These are phyloP conservation scores for Fusarium coicis DNA, from an alignment of 2,329 filamentous ascomycete species.

Conservation along the genomic window DNA sequence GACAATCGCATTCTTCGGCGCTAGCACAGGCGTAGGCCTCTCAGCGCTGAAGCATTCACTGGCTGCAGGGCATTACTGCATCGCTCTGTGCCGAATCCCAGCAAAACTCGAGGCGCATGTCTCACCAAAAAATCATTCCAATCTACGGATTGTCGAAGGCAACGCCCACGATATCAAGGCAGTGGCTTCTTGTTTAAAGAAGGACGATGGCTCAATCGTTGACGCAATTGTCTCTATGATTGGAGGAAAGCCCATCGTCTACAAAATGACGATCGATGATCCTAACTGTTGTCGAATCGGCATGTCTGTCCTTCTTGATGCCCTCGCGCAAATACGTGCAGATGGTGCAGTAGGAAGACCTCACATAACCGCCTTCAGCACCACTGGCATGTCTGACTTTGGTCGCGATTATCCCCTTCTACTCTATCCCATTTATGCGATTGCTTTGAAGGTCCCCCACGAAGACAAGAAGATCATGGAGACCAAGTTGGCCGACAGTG, in stretches of 20 bases:
- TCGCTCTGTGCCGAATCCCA: slow-evolving; percentile 62
- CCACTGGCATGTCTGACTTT: slow-evolving; percentile 53
- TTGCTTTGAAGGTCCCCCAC: slow-evolving; percentile 55
- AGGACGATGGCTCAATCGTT: slow-evolving; percentile 48
- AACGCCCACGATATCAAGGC: slow-evolving; percentile 56
- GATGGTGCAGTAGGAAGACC: slow-evolving; percentile 46
- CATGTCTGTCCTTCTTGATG: slow-evolving; percentile 55
- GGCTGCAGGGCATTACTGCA: slow-evolving; percentile 57
- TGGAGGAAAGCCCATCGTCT: slow-evolving; percentile 51
- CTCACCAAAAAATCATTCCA: slow-evolving; percentile 44
- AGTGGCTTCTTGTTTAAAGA: slow-evolving; percentile 52
- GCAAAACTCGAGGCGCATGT: slow-evolving; percentile 57
- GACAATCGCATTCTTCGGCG: slow-evolving; percentile 64
- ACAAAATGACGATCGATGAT: slow-evolving; percentile 55
- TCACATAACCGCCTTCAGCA: slow-evolving; percentile 50
- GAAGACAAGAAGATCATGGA: slow-evolving; percentile 62
- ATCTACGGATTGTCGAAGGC: slow-evolving; percentile 59
- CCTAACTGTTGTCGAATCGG: slow-evolving; percentile 60
- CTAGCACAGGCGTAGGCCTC: slow-evolving; percentile 62
- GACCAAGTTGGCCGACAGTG: slow-evolving; percentile 39
- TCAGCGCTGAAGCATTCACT: slow-evolving; percentile 58
- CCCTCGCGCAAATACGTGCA: slow-evolving; percentile 48
- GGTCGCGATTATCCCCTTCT: slow-evolving; percentile 56
- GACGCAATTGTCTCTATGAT: slow-evolving; percentile 61
- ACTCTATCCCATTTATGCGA: slow-evolving; percentile 56